These are phyloP conservation scores for Rheum nobile DNA, from an alignment of 148 eudicot species.

Conservation along the genomic window DNA sequence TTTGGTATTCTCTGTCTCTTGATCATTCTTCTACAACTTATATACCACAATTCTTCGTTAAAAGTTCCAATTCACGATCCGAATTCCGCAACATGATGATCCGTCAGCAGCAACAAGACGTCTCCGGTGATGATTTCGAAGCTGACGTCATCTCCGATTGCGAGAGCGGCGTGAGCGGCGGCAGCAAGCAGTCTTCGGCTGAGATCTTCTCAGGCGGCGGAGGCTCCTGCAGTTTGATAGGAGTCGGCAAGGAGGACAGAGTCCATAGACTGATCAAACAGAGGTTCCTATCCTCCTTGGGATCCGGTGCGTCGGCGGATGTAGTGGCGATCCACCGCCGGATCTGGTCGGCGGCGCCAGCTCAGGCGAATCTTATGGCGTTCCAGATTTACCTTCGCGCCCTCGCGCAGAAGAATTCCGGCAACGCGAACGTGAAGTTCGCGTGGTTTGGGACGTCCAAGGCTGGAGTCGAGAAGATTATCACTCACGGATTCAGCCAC, in stretches of 20 bases:
- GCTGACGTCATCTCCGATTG: conserved; percentile 30
- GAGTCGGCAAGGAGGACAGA: conserved; percentile 25
- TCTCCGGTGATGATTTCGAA: conserved; percentile 2
- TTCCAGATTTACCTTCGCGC: conserved; percentile 22
- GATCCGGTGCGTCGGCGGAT: background rate
- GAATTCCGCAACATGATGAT: background rate
- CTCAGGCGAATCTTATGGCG: conserved; percentile 11
- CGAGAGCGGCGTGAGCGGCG: conserved; percentile 44
- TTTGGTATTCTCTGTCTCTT: too few relatives aligned
- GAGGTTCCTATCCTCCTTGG: conserved; percentile 25
- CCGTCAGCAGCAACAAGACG: conserved; percentile 4
- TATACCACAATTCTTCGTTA: background rate
- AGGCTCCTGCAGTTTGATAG: conserved; percentile 11
- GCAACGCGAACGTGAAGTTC: conserved; percentile 17
- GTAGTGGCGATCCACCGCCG: conserved; percentile 27
- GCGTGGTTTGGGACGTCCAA: conserved; percentile 45
- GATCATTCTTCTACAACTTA: background rate
- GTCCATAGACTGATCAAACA: conserved; percentile 21
- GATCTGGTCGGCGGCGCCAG: conserved; percentile 5
- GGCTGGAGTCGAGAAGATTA: conserved; percentile 21
- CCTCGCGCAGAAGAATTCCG: conserved; percentile 13
- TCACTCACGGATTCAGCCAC: conserved; percentile 31
- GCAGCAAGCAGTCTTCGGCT: background rate
- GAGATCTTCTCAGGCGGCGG: background rate
- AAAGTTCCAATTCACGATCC: background rate